Evolutionary conservation across 768 basidiomycete genomes (phyloP).

Genomic region (Hydnum rufescens): DNA sequence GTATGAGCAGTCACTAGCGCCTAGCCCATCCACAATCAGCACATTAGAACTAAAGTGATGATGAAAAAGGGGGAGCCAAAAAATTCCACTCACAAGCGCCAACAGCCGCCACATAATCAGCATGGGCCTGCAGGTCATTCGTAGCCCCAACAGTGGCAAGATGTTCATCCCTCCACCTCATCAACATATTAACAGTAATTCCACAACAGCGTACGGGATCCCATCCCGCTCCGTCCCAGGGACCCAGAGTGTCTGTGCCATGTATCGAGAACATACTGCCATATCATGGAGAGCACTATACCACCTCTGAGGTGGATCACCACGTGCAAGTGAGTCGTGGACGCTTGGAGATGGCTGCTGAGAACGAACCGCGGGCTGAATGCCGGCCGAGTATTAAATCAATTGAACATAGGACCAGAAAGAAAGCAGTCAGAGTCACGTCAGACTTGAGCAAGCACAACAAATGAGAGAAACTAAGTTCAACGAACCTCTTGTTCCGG

Average conservation of each 20-base stretch:
- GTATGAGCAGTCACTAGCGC: constrained; percentile 10
- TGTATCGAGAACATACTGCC: constrained; percentile 64
- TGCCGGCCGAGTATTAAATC: not conserved
- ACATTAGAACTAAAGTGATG: constrained; percentile 4
- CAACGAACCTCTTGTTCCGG: not conserved
- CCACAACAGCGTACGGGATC: constrained; percentile 46
- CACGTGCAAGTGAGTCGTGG: not conserved
- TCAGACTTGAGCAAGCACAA: not conserved
- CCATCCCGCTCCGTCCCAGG: constrained; percentile 61
- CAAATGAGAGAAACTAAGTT: not conserved
- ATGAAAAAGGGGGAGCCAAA: not conserved
- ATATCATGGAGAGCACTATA: constrained; percentile 66
- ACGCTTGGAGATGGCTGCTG: too few relatives aligned
- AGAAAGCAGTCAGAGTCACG: not conserved
- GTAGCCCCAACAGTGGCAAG: constrained; percentile 72
- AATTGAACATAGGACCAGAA: not conserved
- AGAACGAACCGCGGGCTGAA: too few relatives aligned
- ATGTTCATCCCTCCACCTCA: constrained; percentile 57
- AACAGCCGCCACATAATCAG: constrained; percentile 77
- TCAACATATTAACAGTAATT: constrained; percentile 34
- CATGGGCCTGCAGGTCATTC: constrained; percentile 58
- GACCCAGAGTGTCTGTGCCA: constrained; percentile 64
- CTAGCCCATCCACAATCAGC: not conserved
- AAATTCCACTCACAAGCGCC: constrained; percentile 29
- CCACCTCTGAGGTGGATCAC: constrained; percentile 36